Evolutionary conservation across 306 rosid species (phyloP).

Genomic region (Acacia melanoxylon): DNA sequence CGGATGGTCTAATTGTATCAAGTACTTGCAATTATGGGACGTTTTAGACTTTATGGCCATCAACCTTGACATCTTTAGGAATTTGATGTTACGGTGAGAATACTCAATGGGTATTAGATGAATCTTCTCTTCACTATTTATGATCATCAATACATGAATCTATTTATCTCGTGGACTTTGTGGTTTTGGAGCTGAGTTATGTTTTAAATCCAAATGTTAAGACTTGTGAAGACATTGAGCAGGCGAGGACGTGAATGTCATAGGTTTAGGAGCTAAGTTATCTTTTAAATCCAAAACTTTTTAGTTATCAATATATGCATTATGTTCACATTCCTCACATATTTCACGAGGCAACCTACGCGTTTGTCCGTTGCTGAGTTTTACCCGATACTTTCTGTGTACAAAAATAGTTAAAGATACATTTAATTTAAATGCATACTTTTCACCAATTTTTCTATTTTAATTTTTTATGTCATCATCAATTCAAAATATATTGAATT

Average conservation of each 20-base stretch:
- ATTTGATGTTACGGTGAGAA: neutral
- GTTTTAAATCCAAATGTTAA: neutral
- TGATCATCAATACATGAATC: neutral
- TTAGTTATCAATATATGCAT: neutral
- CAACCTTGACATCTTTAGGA: neutral
- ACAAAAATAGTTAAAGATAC: no score
- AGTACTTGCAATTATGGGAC: slow-evolving; percentile 37
- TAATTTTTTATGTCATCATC: no score
- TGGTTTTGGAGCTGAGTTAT: neutral
- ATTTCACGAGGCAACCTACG: neutral
- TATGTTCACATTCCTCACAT: neutral
- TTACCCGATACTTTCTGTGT: no score
- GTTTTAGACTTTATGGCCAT: slow-evolving; percentile 32
- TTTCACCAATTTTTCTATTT: no score
- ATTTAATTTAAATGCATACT: no score
- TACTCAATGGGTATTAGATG: neutral
- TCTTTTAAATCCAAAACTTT: no score
- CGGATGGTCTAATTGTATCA: slow-evolving; percentile 34
- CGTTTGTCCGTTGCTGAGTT: no score
- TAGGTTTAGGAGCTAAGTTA: neutral
- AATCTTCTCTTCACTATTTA: neutral
- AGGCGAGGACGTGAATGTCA: neutral
- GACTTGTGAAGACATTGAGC: neutral
- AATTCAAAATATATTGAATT: no score
- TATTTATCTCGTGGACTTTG: neutral